These are phyloP conservation scores for Alternaria gansuensis DNA, from an alignment of 2,329 filamentous ascomycete species.

Conservation along the genomic window DNA sequence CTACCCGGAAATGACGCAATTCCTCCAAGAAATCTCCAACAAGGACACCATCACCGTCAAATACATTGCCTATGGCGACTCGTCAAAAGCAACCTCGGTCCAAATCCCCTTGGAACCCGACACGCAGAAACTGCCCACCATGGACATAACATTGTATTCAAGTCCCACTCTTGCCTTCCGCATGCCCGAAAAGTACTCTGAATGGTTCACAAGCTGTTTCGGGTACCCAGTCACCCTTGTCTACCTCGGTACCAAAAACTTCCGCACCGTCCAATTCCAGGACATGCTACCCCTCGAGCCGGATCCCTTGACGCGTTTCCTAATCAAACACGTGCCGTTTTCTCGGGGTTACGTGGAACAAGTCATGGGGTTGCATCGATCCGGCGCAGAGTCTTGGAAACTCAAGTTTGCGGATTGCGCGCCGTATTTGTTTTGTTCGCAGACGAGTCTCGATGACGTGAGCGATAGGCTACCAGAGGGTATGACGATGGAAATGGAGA, in stretches of 20 bases:
- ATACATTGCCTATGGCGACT: conserved; percentile 49
- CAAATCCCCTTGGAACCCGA: conserved; percentile 55
- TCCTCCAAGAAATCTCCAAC: conserved; percentile 51
- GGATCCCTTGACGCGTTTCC: conserved; percentile 27
- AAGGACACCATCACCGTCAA: conserved; percentile 50
- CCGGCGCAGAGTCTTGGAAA: conserved; percentile 23
- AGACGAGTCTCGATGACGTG: conserved; percentile 74
- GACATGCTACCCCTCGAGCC: conserved; percentile 36
- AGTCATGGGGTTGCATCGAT: conserved; percentile 48
- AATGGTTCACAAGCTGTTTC: conserved; percentile 58
- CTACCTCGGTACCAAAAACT: conserved; percentile 56
- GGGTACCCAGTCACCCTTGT: conserved; percentile 56
- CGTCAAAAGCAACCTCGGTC: conserved; percentile 39
- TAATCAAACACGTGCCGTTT: conserved; percentile 28
- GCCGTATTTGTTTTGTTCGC: conserved; percentile 76
- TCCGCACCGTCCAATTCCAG: conserved; percentile 53
- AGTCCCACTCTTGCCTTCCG: conserved; percentile 55
- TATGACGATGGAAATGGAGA: conserved; percentile 56
- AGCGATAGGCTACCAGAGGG: conserved; percentile 54
- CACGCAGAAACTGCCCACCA: conserved; percentile 43
- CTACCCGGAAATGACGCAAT: conserved; percentile 55
- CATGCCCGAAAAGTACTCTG: conserved; percentile 55
- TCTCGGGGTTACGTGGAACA: conserved; percentile 19
- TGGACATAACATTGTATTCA: conserved; percentile 57
- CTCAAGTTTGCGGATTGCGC: conserved; percentile 79